These are phyloP conservation scores for Hericium coralloides DNA, from an alignment of 768 basidiomycete species.

Conservation along the genomic window DNA sequence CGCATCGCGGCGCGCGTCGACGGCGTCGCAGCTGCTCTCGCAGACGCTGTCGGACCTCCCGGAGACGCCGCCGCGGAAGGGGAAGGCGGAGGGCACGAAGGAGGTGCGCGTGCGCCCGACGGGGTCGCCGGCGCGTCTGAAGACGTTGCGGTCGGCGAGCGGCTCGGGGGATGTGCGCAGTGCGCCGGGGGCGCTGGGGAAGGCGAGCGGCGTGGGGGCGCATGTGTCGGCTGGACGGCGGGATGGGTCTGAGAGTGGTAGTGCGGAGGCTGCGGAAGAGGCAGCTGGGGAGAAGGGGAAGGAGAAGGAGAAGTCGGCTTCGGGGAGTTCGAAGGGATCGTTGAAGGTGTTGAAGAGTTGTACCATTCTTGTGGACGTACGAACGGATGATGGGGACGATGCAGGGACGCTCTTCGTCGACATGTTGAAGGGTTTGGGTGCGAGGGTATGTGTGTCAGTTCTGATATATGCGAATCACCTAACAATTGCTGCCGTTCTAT, in stretches of 20 bases:
- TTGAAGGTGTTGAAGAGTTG: conserved; percentile 62
- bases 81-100: conserved; percentile 12
- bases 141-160: conserved; percentile 6
- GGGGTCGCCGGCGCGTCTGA: conserved; percentile 4
- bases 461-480: background rate
- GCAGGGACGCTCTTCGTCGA: conserved; percentile 76
- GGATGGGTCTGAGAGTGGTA: conserved; percentile 17
- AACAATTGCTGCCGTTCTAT: background rate
- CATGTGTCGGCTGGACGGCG: conserved; percentile 13
- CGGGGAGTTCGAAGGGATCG: conserved; percentile 11
- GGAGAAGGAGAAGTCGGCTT: conserved; percentile 3
- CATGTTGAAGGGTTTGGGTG: conserved; percentile 73
- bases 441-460: conserved; percentile 47
- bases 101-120: conserved; percentile 10
- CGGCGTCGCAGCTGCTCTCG: conserved; percentile 52
- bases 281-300: background rate
- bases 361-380: conserved; percentile 77
- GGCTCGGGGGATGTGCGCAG: conserved; percentile 10
- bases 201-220: conserved; percentile 14
- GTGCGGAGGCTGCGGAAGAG: conserved; percentile 17
- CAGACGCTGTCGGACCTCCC: conserved; percentile 51
- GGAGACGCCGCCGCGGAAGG: conserved; percentile 22
- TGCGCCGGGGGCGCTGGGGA: conserved; percentile 28
- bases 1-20: conserved; percentile 45
- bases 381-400: conserved; percentile 66